Evolutionary conservation across 1,284 basidiomycete species (phyloP).

Genomic region (Wallemia mellicola): DNA sequence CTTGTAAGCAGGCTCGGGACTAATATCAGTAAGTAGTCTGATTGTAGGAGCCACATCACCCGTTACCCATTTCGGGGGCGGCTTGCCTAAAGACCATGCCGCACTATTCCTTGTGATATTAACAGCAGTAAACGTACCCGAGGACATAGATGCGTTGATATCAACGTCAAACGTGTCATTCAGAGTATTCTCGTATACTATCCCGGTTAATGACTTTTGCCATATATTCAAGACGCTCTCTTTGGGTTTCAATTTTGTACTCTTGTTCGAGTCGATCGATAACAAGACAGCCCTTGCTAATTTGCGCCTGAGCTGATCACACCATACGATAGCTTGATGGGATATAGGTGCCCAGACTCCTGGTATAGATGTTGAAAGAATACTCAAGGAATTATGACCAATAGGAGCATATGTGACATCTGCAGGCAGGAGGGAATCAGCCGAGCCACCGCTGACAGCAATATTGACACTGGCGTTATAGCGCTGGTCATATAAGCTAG

Average conservation of each 20-base stretch:
- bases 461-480: constrained; percentile 28
- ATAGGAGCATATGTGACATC: constrained; percentile 22
- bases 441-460: constrained; percentile 69
- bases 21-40: background rate
- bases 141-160: background rate
- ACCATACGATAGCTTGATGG: constrained; percentile 94
- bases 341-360: constrained; percentile 84
- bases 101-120: background rate
- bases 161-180: background rate
- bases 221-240: background rate
- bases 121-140: background rate
- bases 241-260: background rate
- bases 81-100: background rate
- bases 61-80: background rate
- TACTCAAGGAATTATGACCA: constrained; percentile 27
- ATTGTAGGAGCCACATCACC: background rate
- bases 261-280: constrained; percentile 18
- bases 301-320: constrained; percentile 75
- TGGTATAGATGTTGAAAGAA: constrained; percentile 62
- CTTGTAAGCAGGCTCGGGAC: background rate
- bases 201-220: background rate
- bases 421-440: constrained; percentile 74
- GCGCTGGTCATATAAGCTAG: constrained; percentile 30
- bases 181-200: background rate
- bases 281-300: constrained; percentile 50